Conservation (phyloP, 164 flowering plant genomes). For the Amborella trichopoda region DNA sequence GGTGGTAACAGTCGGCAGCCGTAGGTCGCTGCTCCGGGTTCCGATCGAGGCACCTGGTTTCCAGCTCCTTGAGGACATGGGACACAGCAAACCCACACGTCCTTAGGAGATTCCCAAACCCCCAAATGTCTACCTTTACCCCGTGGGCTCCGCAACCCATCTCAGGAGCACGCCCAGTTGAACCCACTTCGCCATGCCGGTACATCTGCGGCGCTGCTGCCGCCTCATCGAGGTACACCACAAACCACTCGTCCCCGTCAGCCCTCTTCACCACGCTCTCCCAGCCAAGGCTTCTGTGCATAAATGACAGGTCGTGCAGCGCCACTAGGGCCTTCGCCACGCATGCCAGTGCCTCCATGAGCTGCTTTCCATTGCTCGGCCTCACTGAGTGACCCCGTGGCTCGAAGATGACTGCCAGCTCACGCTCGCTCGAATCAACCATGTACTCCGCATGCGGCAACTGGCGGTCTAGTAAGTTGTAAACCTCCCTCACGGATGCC, state of each 20-base stretch:
- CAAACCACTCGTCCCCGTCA: conserved; percentile 44
- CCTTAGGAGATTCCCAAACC: conserved; percentile 41
- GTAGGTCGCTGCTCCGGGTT: conserved; percentile 64
- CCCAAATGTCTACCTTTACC: conserved; percentile 75
- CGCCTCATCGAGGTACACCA: conserved; percentile 49
- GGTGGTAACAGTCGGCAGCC: conserved; percentile 76
- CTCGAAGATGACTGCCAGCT: conserved; percentile 33
- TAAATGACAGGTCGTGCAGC: conserved; percentile 57
- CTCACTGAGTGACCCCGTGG: conserved; percentile 39
- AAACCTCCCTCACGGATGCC: conserved; percentile 41
- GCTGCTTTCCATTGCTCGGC: conserved; percentile 31
- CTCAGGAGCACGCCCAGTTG: conserved; percentile 44
- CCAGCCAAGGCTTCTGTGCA: conserved; percentile 63
- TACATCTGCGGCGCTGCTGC: conserved; percentile 50
- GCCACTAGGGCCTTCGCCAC: conserved; percentile 59
- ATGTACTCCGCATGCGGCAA: conserved; percentile 50
- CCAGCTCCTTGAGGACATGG: conserved; percentile 37
- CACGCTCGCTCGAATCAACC: conserved; percentile 17
- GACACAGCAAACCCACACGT: conserved; percentile 38
- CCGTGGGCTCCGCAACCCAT: conserved; percentile 65
- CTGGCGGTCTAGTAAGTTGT: conserved; percentile 39
- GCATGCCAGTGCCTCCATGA: conserved; percentile 42
- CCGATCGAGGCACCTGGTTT: conserved; percentile 50
- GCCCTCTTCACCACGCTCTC: conserved; percentile 37
- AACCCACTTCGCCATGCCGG: conserved; percentile 15